Evolutionary conservation across 129 eudicot species (phyloP), one percentile per base, ranked within the genome.

Genomic region (Deinandra increscens): DNA sequence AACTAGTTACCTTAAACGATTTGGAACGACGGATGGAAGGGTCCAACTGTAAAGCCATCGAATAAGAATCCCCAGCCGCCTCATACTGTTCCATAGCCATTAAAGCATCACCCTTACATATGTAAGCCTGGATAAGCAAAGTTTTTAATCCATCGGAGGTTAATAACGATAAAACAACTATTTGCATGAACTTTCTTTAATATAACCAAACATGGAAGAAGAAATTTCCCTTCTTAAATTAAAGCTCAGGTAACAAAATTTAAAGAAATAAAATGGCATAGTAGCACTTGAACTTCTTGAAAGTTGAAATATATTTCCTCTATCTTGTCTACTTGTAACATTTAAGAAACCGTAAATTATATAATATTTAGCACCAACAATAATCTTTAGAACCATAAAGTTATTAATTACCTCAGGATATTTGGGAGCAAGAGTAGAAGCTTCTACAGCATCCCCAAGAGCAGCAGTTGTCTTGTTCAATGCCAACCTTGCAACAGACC

Each of bases 11-110:
- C 96, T 88, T 88, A 76, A 91, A 92, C 38, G 88, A 77, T 80
- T 92, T 89, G 50, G 91, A 89, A 61, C 90, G 86, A 23, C 90
- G 89, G 48, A 86, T 68, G 23, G 96, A 84, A 54, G 91, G 98
- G 74, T 92, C 89, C 60, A 81, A 70, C 58, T 86, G 83, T 72
- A 89, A 70, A 41, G 96, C 98, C 79, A 67, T 79, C 41, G 83
- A 78, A 74, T 82, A 89, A 45, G 90, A 84, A 51, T 70, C 78
- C 60, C 78, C 88, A 46, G 96, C 96, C 14, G 64, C 86, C 37
- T 84, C 86, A 69, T 79, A 75, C 56, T 77, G 79, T 71, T 89
- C 91, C 91, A 86, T 79, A 67, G 90, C 91, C 89, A 92, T 68
- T 54, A 85, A 86, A 53, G 72, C 95, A 84, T 86, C 98, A 64